Conservation (phyloP, 75 land plant species). For the Pinus albicaulis region DNA sequence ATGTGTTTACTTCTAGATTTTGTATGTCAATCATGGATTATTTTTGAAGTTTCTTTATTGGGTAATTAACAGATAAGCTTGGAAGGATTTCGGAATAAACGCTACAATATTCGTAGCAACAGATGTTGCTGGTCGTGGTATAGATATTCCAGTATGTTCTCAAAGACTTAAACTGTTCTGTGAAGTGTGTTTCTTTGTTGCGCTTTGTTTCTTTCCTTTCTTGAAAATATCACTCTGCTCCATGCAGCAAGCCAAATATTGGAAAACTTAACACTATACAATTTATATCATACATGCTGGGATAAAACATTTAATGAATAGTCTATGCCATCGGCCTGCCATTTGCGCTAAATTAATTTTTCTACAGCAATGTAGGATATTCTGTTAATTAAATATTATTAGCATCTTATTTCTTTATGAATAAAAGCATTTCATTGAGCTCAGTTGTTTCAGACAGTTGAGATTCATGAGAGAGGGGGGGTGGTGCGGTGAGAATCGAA, state of each 20-base stretch:
- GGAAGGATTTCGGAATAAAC: conserved; percentile 85
- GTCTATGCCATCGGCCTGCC: background rate
- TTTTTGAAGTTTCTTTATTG: conserved; percentile 2
- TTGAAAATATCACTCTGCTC: background rate
- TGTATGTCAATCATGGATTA: background rate
- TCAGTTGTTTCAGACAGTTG: background rate
- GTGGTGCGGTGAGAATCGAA: too few species aligned
- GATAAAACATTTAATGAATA: background rate
- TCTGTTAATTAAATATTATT: background rate
- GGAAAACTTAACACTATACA: background rate
- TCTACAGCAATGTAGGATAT: background rate
- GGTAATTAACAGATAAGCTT: conserved; percentile 58
- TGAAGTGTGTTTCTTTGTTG: background rate
- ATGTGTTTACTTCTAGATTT: too few species aligned
- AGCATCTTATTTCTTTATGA: background rate
- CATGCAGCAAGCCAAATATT: background rate
- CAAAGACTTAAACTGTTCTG: background rate
- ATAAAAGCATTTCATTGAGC: background rate
- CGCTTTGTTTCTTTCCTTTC: background rate
- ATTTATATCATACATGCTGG: background rate
- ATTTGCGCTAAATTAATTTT: background rate
- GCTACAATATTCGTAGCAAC: conserved; percentile 90
- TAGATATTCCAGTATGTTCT: conserved; percentile 75
- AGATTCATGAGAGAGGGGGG: too few species aligned
- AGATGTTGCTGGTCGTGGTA: conserved; percentile 98